Evolutionary conservation across 140 eudicot genomes (phyloP), one percentile per base, ranked within the genome.

Genomic region (Senecio squalidus): DNA sequence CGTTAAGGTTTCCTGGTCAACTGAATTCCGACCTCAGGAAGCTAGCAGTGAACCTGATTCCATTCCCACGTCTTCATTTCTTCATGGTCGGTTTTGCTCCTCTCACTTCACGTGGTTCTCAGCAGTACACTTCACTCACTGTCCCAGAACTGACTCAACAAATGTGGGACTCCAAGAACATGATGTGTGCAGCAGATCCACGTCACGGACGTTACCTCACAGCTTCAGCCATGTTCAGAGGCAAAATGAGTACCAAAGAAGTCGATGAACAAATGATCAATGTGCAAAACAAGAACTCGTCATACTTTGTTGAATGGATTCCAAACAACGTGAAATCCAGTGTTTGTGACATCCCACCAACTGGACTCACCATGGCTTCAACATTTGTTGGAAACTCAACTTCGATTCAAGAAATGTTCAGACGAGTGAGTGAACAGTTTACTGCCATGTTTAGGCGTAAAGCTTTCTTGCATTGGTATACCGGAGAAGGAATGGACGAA

Each of bases 381-480:
- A 88, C 94, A 1, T 88, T 84, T 22, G 76, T 88, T 1, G 96
- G 96, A 18, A 88, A 88, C 72, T 88, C 96, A 0, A 84, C 96
- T 1, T 88, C 96, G 0, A 88, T 88, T 17, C 96, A 84, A 53
- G 96, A 88, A 66, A 88, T 84, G 94, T 88, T 88, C 62, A 66
- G 94, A 75, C 56, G 95, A 21, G 95, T 86, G 44, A 86, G 96
- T 22, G 96, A 88, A 74, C 96, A 88, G 73, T 88, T 89, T 31
- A 89, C 97, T 1, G 95, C 95, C 51, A 89, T 89, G 97, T 89
- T 84, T 43, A 58, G 96, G 82, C 81, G 95, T 23, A 88, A 88
- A 79, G 96, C 96, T 3, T 88, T 88, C 58, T 84, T 88, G 91
- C 96, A 88, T 64, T 88, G 96, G 96, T 88, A 88, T 43, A 88